Percentiles rank a stretch among this genome's conserved stretches.
Conservation (phyloP, 495 filamentous ascomycete species). For the Tuber calosporum region DNA sequence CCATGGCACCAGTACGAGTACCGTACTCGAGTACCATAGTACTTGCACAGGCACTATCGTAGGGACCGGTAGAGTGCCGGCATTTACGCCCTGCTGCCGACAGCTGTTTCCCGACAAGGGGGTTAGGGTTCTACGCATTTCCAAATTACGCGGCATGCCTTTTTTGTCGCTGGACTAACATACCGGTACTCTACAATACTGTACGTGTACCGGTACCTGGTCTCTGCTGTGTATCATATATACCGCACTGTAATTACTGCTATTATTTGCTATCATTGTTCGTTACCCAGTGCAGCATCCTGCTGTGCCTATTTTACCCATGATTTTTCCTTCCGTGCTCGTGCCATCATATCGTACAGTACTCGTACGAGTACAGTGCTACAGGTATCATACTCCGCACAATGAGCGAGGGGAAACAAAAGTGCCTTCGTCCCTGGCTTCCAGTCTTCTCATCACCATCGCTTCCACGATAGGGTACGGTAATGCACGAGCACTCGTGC, state of each 20-base stretch:
- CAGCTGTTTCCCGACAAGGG: neutral
- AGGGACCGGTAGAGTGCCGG: neutral
- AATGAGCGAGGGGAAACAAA: neutral
- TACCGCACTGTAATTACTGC: too few relatives aligned
- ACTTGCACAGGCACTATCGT: neutral
- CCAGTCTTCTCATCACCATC: conserved; percentile 2
- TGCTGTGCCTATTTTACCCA: too few relatives aligned
- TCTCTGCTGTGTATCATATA: too few relatives aligned
- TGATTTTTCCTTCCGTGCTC: too few relatives aligned
- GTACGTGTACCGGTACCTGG: neutral
- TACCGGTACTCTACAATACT: neutral
- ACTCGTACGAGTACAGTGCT: too few relatives aligned
- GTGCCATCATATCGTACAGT: too few relatives aligned
- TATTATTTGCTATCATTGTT: too few relatives aligned
- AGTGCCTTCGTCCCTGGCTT: neutral
- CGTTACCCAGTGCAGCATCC: too few relatives aligned
- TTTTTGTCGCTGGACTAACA: neutral
- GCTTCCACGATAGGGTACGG: conserved; percentile 12
- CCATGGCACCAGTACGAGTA: too few relatives aligned
- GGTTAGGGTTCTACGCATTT: neutral
- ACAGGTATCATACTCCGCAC: too few relatives aligned
- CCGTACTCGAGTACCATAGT: too few relatives aligned
- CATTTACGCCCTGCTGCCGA: neutral
- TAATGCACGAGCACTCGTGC: too few relatives aligned
- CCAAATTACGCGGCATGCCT: neutral